Evolutionary conservation across 176 grass and related monocot genomes (phyloP), one percentile per base, ranked within the genome.

Genomic region (Metroxylon sagu): DNA sequence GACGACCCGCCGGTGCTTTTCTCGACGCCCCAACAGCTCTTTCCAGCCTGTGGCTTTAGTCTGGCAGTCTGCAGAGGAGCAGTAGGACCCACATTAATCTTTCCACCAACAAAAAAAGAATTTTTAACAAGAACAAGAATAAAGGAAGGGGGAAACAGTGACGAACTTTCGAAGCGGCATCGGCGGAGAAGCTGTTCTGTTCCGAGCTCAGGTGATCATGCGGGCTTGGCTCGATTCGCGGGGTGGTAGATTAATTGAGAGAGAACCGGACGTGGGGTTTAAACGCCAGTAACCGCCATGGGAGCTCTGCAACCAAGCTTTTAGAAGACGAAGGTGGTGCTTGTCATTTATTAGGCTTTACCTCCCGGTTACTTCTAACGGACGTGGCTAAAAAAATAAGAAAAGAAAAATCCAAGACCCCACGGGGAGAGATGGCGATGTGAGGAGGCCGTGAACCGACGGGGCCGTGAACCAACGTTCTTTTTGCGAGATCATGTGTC

Each of bases 31-130:
- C 14, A 62, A 62, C 60, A 62, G 60, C 60, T 27, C 21, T 65
- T 65, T 65, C 62, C 62, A 65, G 62, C 48, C 62, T 65, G 62
- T 26, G 48, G 19, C 18, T 26, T 65, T 25, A 65, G 16, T 23
- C 62, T 52, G 49, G 25, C 62, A 52, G 16, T 5, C 19, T 48
- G 18, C 17, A 48, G 30, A 48, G 35, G 6, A 62, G 35, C 29
- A n/a, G 19, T 3, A 18, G 59, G 35, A 43, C 35, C 35, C 35
- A 43, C 35, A 43, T 43, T 43, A 43, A 43, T 14, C 35, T 43
- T 43, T 43, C 35, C 7, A 10, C 35, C 35, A 3, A 35, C 1
- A 43, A 43, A 12, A 43, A 43, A 43, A 12, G 8, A 43, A 43
- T 12, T 43, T 35, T 43, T 43, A 43, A 2, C 35, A 3, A 39